phyloP scores from a whole-genome alignment of 768 basidiomycete species.

The Boletus sp. region DNA sequence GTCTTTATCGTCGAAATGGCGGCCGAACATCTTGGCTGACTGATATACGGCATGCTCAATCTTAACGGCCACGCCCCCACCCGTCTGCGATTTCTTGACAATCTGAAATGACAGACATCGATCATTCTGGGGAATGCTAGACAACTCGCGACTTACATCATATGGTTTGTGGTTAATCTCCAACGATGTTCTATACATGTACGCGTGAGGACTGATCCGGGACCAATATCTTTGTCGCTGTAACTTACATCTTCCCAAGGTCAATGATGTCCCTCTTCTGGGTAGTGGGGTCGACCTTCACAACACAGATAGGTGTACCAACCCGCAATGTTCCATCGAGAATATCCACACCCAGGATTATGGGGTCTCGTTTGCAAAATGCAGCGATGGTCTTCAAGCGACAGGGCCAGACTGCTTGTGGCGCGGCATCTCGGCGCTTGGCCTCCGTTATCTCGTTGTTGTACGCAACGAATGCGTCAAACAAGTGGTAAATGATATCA shows the following conservation, averaged over 20 bases:
- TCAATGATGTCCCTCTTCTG: constrained; percentile 89
- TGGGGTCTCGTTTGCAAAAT: constrained; percentile 96
- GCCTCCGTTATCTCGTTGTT: constrained; percentile 89
- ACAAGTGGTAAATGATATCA: constrained; percentile 97
- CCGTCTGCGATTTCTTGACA: constrained; percentile 92
- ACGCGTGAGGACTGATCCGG: constrained; percentile 2
- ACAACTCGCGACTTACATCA: constrained; percentile 50
- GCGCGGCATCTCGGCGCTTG: constrained; percentile 88
- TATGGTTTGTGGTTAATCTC: constrained; percentile 94
- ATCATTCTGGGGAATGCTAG: not conserved
- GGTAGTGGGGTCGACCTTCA: constrained; percentile 83
- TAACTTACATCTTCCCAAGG: constrained; percentile 87
- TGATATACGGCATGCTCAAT: constrained; percentile 97
- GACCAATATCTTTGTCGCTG: not conserved
- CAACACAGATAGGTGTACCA: constrained; percentile 93
- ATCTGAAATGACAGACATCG: constrained; percentile 44
- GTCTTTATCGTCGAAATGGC: constrained; percentile 96
- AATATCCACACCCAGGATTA: constrained; percentile 95
- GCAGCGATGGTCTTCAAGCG: constrained; percentile 89
- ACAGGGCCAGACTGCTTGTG: constrained; percentile 96
- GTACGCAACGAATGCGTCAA: constrained; percentile 94
- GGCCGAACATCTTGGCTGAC: constrained; percentile 91
- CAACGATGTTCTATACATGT: constrained; percentile 69
- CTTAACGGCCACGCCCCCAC: constrained; percentile 96
- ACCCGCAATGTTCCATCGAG: constrained; percentile 87